Base-by-base conservation (phyloP, 108 stramenopile genomes). In the Pseudonitzschia multistriata region DNA sequence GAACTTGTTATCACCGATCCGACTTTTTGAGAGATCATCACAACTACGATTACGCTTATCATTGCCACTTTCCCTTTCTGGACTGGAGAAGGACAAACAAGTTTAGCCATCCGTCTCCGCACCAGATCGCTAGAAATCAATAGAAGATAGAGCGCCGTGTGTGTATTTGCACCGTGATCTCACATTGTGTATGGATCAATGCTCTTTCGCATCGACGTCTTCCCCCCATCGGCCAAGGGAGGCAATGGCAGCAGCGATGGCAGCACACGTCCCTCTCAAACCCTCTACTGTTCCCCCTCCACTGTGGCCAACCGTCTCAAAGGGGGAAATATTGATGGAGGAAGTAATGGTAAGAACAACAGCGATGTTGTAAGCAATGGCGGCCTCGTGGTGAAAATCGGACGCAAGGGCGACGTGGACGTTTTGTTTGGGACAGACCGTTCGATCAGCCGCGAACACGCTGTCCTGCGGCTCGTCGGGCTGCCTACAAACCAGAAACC, bases 341-440 rank as follows among this genome's bases (percentile, higher is more conserved):
- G 15, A 13, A 45, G 11, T 17, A 17, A 13, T 4, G 17, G 42
- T 17, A 13, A 13, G 8, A 17, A 13, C 2, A 45, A 45, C 42
- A 45, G 5, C 42, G 6, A 40, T 64, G 35, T 17, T 24, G 36
- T n/a, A 17, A 13, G 14, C 39, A 0, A 19, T 8, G 3, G 0
- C 42, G 68, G 68, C 24, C 28, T 39, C 24, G 33, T 72, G 17
- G 52, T 66, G 10, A 42, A 39, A 8, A 25, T 55, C 8, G 77
- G 77, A 30, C 70, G 77, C 28, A 78, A 78, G 49, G 76, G 69
- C 1, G 77, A 67, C 24, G 28, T 40, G 24, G 63, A 64, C 17
- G 33, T 78, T 8, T 55, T 70, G 35, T 78, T 78, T 47, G 35
- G 25, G 19, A 36, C 17, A 14, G 77, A 78, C 49, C 71, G 71